These are phyloP conservation scores for Leccinum olivaceopallidum DNA, from an alignment of 768 basidiomycete species.

Conservation along the genomic window DNA sequence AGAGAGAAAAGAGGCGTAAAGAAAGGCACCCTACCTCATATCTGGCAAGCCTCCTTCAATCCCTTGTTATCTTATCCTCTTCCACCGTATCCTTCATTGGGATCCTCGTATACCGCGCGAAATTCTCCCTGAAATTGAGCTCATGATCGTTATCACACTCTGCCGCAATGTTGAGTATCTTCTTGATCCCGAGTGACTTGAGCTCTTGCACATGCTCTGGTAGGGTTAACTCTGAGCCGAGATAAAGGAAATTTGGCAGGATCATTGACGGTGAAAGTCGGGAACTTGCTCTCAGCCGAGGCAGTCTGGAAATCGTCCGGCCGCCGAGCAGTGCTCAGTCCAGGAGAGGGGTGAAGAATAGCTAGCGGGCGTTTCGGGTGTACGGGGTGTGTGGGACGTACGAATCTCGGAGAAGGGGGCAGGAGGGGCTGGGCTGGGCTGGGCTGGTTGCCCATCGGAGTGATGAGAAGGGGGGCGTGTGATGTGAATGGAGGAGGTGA, in stretches of 20 bases:
- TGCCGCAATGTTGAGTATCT: constrained; percentile 88
- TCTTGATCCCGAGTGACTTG: constrained; percentile 71
- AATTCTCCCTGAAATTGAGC: constrained; percentile 60
- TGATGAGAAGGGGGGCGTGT: constrained; percentile 55
- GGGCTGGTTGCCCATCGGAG: constrained; percentile 38
- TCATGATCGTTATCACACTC: constrained; percentile 90
- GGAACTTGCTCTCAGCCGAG: constrained; percentile 47
- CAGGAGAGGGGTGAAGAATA: constrained; percentile 33
- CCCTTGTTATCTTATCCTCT: constrained; percentile 86
- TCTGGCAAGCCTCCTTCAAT: constrained; percentile 81
- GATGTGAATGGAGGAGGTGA: constrained; percentile 59
- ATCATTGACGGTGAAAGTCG: constrained; percentile 85
- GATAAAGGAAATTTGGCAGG: constrained; percentile 84
- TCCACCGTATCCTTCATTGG: constrained; percentile 97
- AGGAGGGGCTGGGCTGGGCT: constrained; percentile 39
- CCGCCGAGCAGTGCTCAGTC: constrained; percentile 62
- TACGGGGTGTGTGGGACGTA: constrained; percentile 37
- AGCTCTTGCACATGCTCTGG: constrained; percentile 77
- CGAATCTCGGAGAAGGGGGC: constrained; percentile 27
- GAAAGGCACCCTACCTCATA: constrained; percentile 64
- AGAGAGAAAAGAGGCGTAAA: constrained; percentile 2
- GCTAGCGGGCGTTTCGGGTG: constrained; percentile 40
- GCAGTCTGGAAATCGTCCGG: constrained; percentile 39
- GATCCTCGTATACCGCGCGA: constrained; percentile 84
- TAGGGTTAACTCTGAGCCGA: constrained; percentile 83